Percentiles rank a stretch among this genome's conserved stretches.
phyloP scores from a whole-genome alignment of 192 early-diverging fungal species.

The Gonapodya prolifera region DNA sequence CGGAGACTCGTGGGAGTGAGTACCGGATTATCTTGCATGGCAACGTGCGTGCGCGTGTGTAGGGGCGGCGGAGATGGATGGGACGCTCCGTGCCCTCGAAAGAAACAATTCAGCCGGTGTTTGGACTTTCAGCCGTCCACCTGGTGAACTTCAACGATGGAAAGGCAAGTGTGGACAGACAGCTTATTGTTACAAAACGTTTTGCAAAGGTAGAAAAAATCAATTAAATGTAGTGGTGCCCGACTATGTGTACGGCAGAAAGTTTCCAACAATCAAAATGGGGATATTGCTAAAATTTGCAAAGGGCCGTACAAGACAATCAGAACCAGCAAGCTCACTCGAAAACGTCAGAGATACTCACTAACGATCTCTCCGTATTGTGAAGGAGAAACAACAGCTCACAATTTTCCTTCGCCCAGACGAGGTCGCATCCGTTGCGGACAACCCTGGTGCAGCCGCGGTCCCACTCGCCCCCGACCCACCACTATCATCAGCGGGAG shows the following conservation, averaged over 20 bases:
- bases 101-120: neutral
- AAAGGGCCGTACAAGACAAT: too few species aligned
- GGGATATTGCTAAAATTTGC: neutral
- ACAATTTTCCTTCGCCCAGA: neutral
- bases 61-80: neutral
- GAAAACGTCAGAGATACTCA: too few species aligned
- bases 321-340: too few species aligned
- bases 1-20: neutral
- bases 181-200: neutral
- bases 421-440: neutral
- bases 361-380: conserved; percentile 86
- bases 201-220: neutral
- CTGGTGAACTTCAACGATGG: too few species aligned
- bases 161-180: too few species aligned
- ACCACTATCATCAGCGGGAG: neutral
- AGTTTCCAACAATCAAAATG: neutral
- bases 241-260: neutral
- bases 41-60: neutral
- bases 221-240: too few species aligned
- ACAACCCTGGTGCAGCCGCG: neutral
- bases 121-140: too few species aligned
- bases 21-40: neutral
- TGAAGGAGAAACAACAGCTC: conserved; percentile 89
- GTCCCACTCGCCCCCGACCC: neutral
- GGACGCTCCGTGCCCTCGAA: neutral